Base-by-base conservation (phyloP, 1,139 yeast genomes). In the Debaryomycetaceae sp. region DNA sequence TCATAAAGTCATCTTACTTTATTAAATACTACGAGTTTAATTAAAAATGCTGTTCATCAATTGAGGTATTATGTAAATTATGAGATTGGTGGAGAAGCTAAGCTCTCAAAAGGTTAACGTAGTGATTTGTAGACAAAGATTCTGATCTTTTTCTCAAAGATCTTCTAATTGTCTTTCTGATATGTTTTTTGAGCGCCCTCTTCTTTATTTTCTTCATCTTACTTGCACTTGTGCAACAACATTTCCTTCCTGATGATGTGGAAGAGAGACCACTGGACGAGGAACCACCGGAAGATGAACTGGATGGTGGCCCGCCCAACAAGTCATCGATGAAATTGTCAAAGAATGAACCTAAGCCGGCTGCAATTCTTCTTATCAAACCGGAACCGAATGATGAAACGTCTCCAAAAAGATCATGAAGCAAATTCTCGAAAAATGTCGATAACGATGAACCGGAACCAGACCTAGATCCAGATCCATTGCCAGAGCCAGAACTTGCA, bases 101-200 rank as follows among this genome's bases (percentile, higher is more conserved):
- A 17, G 20, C 13, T 27, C 33, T 22, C n/a, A 41, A n/a, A 31
- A 33, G 33, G 14, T 17, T 30, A 34, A 38, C 34, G 40, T 33
- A 37, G 9, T 20, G 37, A 23, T 41, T 37, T 23, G 36, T 9
- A 27, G 37, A 22, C 4, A 40, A 34, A 11, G 31, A 20, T 34
- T 41, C 44, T 24, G 42, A 40, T 41, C 49, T 47, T 40, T 44
- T 44, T 34, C 42, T 37, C 38, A 45, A 39, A 24, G 46, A 45
- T 23, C 51, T 42, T 41, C 45, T 54, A 23, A 58, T 51, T 34
- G 58, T 53, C 34, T 53, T 45, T 45, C 51, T 55, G 36, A 59
- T 49, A 30, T 52, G 48, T 40, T 48, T 54, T 41, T 48, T 55
- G 48, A 59, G 49, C 24, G 56, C 58, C 46, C 62, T 54, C 49